Evolutionary conservation across 1,139 yeast genomes (phyloP).

Genomic region (Lodderomyces orthopsilosis): DNA sequence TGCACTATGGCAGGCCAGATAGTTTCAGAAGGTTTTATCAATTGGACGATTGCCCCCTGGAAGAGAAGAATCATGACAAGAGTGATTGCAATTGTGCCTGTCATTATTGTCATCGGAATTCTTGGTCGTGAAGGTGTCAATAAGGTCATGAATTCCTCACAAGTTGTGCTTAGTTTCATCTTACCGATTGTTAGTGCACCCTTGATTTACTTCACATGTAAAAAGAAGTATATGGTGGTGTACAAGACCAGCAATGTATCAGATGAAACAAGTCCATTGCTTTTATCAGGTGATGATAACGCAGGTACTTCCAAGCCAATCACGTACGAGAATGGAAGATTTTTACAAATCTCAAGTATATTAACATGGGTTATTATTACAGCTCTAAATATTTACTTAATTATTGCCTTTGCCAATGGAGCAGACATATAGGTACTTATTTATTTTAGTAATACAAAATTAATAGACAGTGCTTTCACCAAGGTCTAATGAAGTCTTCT

Average conservation of each 20-base stretch:
- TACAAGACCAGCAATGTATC: conserved; percentile 24
- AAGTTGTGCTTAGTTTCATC: conserved; percentile 66
- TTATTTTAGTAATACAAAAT: background rate
- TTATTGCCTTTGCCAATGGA: conserved; percentile 65
- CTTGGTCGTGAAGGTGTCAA: conserved; percentile 72
- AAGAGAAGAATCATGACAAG: conserved; percentile 70
- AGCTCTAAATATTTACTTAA: conserved; percentile 68
- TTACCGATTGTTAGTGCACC: conserved; percentile 78
- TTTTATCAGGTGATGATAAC: conserved; percentile 5
- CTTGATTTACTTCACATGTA: conserved; percentile 65
- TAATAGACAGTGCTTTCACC: background rate
- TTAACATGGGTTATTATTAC: conserved; percentile 72
- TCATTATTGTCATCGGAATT: conserved; percentile 57
- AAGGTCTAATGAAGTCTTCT: conserved; percentile 12
- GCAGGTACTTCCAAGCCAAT: conserved; percentile 12
- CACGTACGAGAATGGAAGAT: conserved; percentile 62
- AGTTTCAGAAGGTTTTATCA: conserved; percentile 74
- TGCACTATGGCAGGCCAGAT: conserved; percentile 83
- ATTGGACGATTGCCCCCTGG: conserved; percentile 70
- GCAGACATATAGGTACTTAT: conserved; percentile 49
- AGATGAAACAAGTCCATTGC: conserved; percentile 13
- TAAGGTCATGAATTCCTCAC: conserved; percentile 68
- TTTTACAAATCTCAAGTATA: conserved; percentile 54
- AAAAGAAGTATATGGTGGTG: conserved; percentile 57
- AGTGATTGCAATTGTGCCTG: conserved; percentile 70